Evolutionary conservation across 2,329 filamentous ascomycete species (phyloP).

Genomic region (Tothia fuscella): DNA sequence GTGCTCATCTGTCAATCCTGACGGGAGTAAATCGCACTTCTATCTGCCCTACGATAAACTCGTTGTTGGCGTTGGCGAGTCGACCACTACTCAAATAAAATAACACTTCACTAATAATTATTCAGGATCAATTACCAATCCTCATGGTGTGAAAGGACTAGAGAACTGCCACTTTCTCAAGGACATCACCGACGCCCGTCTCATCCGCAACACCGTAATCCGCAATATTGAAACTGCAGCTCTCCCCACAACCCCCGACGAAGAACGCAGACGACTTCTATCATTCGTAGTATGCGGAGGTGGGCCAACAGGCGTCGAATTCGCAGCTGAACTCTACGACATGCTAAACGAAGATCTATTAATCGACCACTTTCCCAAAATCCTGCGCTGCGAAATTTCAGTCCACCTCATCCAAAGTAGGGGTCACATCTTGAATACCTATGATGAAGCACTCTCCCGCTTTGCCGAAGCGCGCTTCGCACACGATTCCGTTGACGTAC

Average conservation of each 20-base stretch:
- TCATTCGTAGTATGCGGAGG: constrained; percentile 96
- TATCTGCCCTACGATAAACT: constrained; percentile 98
- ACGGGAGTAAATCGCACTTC: constrained; percentile 66
- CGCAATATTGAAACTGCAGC: constrained; percentile 84
- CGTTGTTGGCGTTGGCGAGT: constrained; percentile 67
- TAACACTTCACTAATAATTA: background rate
- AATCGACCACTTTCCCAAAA: constrained; percentile 69
- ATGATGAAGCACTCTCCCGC: constrained; percentile 84
- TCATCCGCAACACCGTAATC: constrained; percentile 79
- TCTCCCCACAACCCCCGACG: constrained; percentile 81
- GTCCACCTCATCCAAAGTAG: constrained; percentile 94
- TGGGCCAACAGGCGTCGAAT: constrained; percentile 93
- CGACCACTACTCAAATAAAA: too few species aligned
- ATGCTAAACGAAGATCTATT: constrained; percentile 91
- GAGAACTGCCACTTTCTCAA: constrained; percentile 94
- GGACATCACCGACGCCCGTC: constrained; percentile 81
- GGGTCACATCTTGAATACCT: constrained; percentile 93
- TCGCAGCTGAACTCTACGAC: constrained; percentile 91
- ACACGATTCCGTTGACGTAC: constrained; percentile 79
- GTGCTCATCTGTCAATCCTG: constrained; percentile 57
- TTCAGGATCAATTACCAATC: constrained; percentile 71
- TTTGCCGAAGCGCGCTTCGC: constrained; percentile 76
- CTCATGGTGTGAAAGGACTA: constrained; percentile 88
- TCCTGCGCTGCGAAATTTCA: constrained; percentile 94
- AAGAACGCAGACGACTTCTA: constrained; percentile 73